Evolutionary conservation across 2,329 filamentous ascomycete species (phyloP).

Genomic region (Remersonia thermophila): DNA sequence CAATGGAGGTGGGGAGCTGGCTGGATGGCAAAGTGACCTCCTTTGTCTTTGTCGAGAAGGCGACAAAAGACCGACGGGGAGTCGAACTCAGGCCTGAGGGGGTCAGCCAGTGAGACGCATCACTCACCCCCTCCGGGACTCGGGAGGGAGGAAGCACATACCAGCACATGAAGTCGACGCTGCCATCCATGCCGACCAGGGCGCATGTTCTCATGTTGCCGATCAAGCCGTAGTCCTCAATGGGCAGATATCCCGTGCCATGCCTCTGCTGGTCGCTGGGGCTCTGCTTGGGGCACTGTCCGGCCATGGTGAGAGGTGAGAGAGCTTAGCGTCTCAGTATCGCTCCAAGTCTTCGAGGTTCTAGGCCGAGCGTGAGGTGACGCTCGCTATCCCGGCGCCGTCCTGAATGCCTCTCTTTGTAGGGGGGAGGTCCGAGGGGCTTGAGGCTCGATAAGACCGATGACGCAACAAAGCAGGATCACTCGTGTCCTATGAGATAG

Average conservation of each 20-base stretch:
- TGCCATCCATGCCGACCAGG: slow-evolving; percentile 60
- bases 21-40: slow-evolving; percentile 60
- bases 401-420: too few species aligned
- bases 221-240: slow-evolving; percentile 70
- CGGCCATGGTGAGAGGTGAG: slow-evolving; percentile 23
- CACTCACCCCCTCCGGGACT: too few species aligned
- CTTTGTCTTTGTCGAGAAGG: slow-evolving; percentile 61
- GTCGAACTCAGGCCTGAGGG: slow-evolving; percentile 59
- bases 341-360: too few species aligned
- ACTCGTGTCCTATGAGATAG: too few species aligned
- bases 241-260: slow-evolving; percentile 41
- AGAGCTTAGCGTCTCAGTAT: not conserved
- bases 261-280: slow-evolving; percentile 21
- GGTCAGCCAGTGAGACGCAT: too few species aligned
- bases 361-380: too few species aligned
- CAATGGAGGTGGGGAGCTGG: slow-evolving; percentile 37
- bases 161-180: slow-evolving; percentile 70
- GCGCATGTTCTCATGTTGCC: slow-evolving; percentile 72
- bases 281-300: slow-evolving; percentile 20
- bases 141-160: slow-evolving; percentile 19
- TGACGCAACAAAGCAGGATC: too few species aligned
- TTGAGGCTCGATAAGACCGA: too few species aligned
- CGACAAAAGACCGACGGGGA: slow-evolving; percentile 65
- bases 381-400: too few species aligned
- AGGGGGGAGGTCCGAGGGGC: too few species aligned